Evolutionary conservation across 2,329 filamentous ascomycete genomes (phyloP).

Genomic region (Aspergillus neotritici): DNA sequence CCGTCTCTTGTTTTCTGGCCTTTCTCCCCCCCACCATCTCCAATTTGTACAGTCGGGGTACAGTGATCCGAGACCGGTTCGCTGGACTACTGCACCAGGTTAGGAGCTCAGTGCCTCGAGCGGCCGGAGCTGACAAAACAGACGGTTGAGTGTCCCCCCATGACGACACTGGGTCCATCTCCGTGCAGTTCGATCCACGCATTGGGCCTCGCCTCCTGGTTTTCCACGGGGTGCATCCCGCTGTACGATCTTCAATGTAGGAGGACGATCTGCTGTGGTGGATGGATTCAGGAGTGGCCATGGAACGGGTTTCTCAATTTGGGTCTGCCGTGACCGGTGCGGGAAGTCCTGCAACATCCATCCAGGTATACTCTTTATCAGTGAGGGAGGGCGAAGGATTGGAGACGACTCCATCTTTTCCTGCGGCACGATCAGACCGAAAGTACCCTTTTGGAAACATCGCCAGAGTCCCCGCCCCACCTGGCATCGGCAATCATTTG

Average conservation of each 20-base stretch:
- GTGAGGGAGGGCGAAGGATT: not conserved
- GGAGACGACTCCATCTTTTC: no score
- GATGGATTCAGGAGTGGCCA: constrained; percentile 1
- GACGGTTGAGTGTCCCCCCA: constrained; percentile 4
- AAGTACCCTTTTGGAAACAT: constrained; percentile 29
- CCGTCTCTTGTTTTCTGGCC: constrained; percentile 2
- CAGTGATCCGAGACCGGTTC: constrained; percentile 25
- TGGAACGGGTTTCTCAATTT: constrained; percentile 3
- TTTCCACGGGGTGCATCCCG: no score
- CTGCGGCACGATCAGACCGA: constrained; percentile 24
- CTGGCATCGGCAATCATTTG: constrained; percentile 19
- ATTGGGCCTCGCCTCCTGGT: not conserved
- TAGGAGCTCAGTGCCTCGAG: constrained; percentile 8
- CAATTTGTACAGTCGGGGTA: constrained; percentile 24
- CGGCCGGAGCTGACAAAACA: constrained; percentile 16
- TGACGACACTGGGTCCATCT: constrained; percentile 13
- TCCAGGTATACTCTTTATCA: not conserved
- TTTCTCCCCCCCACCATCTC: constrained; percentile 16
- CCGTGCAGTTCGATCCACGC: constrained; percentile 9
- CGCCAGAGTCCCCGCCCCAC: constrained; percentile 24
- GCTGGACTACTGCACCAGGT: constrained; percentile 4
- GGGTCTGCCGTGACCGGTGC: not conserved
- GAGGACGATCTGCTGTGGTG: not conserved
- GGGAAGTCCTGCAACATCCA: not conserved
- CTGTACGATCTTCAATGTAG: no score